Percentiles rank a stretch among this genome's conserved stretches.
Evolutionary conservation across 305 asterid genomes (phyloP).

Genomic region (Fraxinus albicans): DNA sequence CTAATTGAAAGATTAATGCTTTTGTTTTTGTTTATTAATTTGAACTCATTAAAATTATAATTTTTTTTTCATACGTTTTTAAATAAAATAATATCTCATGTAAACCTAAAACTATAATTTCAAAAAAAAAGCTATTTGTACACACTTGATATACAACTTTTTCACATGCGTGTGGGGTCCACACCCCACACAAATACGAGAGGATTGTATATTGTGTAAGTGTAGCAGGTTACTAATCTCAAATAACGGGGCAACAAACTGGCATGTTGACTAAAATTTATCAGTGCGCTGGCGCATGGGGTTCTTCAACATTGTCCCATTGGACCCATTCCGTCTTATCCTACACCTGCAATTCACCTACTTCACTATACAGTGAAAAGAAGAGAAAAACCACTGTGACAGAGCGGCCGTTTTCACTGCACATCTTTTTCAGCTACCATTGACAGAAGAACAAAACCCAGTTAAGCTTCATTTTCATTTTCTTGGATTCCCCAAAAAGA

Average conservation of each 20-base stretch:
- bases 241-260: background rate
- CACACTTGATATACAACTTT: too few relatives aligned
- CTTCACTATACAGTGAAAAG: slow-evolving; percentile 28
- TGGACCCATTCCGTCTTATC: background rate
- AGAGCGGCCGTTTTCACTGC: slow-evolving; percentile 71
- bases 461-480: slow-evolving; percentile 24
- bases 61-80: too few relatives aligned
- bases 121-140: too few relatives aligned
- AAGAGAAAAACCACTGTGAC: slow-evolving; percentile 3
- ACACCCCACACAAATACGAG: too few relatives aligned
- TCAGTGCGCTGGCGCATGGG: background rate
- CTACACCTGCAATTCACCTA: background rate
- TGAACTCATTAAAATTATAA: too few relatives aligned
- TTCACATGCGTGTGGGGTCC: too few relatives aligned
- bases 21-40: too few relatives aligned
- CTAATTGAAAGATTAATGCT: too few relatives aligned
- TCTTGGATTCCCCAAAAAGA: slow-evolving; percentile 21
- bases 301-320: background rate
- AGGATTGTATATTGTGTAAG: too few relatives aligned
- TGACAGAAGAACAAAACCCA: slow-evolving; percentile 10
- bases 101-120: too few relatives aligned
- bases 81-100: too few relatives aligned
- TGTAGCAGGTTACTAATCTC: too few relatives aligned
- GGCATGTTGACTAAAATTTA: background rate
- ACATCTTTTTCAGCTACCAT: slow-evolving; percentile 50